phyloP scores from a whole-genome alignment of 352 stramenopile species.

The Phytophthora constricta region DNA sequence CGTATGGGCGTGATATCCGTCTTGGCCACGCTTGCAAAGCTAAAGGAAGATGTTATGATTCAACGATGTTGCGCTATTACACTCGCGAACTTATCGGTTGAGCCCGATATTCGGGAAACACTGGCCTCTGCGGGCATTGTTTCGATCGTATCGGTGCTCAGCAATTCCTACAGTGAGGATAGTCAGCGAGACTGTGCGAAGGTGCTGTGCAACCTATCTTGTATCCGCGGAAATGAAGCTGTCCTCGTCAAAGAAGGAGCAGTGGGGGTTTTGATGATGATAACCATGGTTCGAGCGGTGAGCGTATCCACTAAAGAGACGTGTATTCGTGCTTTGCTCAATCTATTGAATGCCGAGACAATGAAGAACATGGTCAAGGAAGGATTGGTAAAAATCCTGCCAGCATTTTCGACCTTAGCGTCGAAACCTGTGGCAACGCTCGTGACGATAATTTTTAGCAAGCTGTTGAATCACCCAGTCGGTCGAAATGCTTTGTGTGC shows the following conservation, averaged over 20 bases:
- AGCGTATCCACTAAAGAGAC: conserved; percentile 70
- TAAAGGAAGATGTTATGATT: conserved; percentile 54
- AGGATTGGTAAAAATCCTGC: conserved; percentile 72
- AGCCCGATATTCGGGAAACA: conserved; percentile 52
- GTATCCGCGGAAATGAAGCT: conserved; percentile 51
- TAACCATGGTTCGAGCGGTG: conserved; percentile 76
- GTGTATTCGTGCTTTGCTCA: conserved; percentile 68
- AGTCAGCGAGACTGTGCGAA: conserved; percentile 78
- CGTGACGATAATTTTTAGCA: conserved; percentile 63
- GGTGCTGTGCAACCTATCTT: conserved; percentile 79
- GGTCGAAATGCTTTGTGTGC: conserved; percentile 53
- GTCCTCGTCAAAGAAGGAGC: conserved; percentile 64
- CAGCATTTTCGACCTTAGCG: conserved; percentile 46
- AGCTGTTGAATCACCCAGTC: conserved; percentile 53
- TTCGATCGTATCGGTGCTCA: conserved; percentile 58
- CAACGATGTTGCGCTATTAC: conserved; percentile 76
- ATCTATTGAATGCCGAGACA: conserved; percentile 67
- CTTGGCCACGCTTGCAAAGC: conserved; percentile 60
- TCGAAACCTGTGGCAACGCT: conserved; percentile 37
- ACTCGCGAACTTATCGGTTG: conserved; percentile 68
- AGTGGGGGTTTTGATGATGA: conserved; percentile 79
- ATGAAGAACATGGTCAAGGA: conserved; percentile 70
- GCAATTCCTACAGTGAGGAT: conserved; percentile 86
- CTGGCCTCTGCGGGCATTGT: conserved; percentile 61
- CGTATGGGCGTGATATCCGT: conserved; percentile 59